Evolutionary conservation across 805 yeast species (phyloP), one percentile per base, ranked within the genome.

Genomic region (Tetrapisispora namnaoensis): DNA sequence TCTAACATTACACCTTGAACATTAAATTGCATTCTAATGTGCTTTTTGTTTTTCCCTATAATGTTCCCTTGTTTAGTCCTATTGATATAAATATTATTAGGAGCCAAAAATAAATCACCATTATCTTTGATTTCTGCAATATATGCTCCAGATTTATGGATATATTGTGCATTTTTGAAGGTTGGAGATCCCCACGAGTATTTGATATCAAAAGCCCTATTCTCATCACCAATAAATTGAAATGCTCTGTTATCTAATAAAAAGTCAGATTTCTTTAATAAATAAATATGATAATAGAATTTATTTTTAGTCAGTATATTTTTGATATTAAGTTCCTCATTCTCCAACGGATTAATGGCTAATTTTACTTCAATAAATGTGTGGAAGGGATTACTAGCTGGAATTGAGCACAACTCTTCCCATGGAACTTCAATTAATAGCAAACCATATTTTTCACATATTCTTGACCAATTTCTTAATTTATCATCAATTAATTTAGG

Each of bases 101-200:
- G 95, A 1, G 95, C 95, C 59, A 90, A 68, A 56, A 85, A 82
- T 53, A 88, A 74, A 47, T 79, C 83, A 21, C 95, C 93, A 55
- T 79, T 81, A 37, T 80, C 86, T 54, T 90, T 72, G 32, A 91
- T 72, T 65, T 91, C 97, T 1, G 93, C 95, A 48, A 93, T 79
- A 58, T 90, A 87, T 1, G 86, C 82, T 2, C 99, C 99, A 0
- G 95, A 80, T 50, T 73, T 76, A 63, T 93, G 99, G 45, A 93
- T 83, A 61, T 85, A 95, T 65, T 93, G 99, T 1, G 87, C 88
- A 64, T 78, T 85, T 58, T 82, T 79, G 70, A 86, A 89, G 34
- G 71, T 72, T 1, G 96, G 95, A 49, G 74, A 77, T 2, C 98
- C 98, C 98, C 98, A 91, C 18, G 95, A 85, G 64, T 89, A 91